Evolutionary conservation across 2,329 filamentous ascomycete species (phyloP).

Genomic region (Cylindrodendrum hubeiense): DNA sequence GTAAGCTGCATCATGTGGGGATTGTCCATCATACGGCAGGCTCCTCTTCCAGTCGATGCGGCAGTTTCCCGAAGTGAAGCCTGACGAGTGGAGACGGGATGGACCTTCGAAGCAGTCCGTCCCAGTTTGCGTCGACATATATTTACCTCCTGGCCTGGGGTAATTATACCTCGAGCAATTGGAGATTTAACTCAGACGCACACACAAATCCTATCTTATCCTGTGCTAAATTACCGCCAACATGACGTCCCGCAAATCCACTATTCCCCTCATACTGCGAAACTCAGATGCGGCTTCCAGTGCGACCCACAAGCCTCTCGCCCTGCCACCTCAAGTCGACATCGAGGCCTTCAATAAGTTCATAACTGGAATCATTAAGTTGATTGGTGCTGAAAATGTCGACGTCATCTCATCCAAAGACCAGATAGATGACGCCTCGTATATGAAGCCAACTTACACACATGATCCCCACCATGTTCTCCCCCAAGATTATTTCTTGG

Average conservation of each 20-base stretch:
- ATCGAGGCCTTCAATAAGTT: conserved; percentile 24
- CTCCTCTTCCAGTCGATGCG: neutral
- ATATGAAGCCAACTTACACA: conserved; percentile 32
- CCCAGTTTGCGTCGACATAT: neutral
- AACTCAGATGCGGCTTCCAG: neutral
- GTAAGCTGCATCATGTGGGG: no score
- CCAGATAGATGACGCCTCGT: conserved; percentile 26
- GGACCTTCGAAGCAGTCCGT: neutral
- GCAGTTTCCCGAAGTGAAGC: neutral
- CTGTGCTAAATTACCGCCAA: neutral
- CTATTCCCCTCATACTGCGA: neutral
- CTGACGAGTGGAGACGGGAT: neutral
- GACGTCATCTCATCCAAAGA: conserved; percentile 11
- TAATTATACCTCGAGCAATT: neutral
- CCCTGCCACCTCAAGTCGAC: conserved; percentile 22
- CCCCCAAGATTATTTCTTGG: conserved; percentile 28
- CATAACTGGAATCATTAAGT: conserved; percentile 1
- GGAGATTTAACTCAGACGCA: neutral
- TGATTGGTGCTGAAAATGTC: conserved; percentile 24
- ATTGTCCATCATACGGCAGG: no score
- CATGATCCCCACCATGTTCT: conserved; percentile 38
- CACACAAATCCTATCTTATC: no score
- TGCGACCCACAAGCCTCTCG: conserved; percentile 37
- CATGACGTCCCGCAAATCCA: neutral
- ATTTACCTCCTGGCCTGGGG: no score